Evolutionary conservation across 306 rosid genomes (phyloP).

Genomic region (Acmispon strigosus): DNA sequence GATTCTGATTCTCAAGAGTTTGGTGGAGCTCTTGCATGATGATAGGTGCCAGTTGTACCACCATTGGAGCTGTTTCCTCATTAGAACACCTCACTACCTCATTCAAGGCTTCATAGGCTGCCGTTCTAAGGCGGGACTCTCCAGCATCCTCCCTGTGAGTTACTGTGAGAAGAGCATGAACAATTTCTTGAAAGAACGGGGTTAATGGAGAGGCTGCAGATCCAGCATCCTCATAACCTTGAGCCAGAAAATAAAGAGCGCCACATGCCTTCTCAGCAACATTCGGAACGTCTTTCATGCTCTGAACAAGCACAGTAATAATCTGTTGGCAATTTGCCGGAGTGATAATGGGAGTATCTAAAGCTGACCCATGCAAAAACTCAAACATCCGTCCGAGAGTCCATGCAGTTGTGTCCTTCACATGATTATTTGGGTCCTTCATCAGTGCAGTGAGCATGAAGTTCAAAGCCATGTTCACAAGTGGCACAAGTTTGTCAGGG

Average conservation of each 20-base stretch:
- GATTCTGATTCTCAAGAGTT: conserved; percentile 72
- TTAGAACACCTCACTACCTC: conserved; percentile 95
- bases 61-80: conserved; percentile 81
- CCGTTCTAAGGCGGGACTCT: conserved; percentile 88
- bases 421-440: conserved; percentile 80
- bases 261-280: conserved; percentile 99
- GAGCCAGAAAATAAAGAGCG: conserved; percentile 89
- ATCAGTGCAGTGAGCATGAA: conserved; percentile 80
- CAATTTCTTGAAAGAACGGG: conserved; percentile 73
- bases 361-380: conserved; percentile 77
- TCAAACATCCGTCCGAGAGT: conserved; percentile 94
- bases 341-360: conserved; percentile 75
- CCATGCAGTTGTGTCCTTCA: conserved; percentile 98
- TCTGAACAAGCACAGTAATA: conserved; percentile 67
- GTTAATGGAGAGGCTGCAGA: conserved; percentile 61
- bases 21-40: conserved; percentile 79
- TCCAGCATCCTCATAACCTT: conserved; percentile 83
- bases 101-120: conserved; percentile 88
- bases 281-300: conserved; percentile 91
- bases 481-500: conserved; percentile 75
- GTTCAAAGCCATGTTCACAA: conserved; percentile 65
- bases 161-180: conserved; percentile 65
- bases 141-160: conserved; percentile 88
- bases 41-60: conserved; percentile 64
- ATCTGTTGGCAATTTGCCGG: conserved; percentile 77